Conservation (phyloP, 352 stramenopile species). For the Phytophthora agathidicida region DNA sequence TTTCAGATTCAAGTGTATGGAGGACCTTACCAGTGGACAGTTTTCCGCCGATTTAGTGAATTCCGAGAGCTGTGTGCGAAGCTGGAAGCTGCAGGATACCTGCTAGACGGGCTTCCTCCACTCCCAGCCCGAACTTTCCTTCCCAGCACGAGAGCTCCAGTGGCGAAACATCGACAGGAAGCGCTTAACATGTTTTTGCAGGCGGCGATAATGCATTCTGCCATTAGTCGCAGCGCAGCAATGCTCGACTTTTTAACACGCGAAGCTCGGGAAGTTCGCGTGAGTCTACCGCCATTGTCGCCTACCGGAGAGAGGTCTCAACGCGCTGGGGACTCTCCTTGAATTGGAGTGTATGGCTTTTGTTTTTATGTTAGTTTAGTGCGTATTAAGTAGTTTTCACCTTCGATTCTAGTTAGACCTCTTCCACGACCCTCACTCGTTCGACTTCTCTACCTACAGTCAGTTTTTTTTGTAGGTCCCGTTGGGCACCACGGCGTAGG, state of each 20-base stretch:
- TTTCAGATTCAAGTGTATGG: conserved; percentile 87
- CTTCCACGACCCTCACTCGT: too few species aligned
- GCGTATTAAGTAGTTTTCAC: too few species aligned
- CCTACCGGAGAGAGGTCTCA: conserved; percentile 53
- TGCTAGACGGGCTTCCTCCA: conserved; percentile 62
- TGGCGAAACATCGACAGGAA: conserved; percentile 80
- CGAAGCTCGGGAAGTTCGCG: conserved; percentile 75
- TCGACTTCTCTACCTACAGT: too few species aligned
- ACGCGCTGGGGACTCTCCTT: conserved; percentile 50
- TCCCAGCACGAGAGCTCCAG: conserved; percentile 64
- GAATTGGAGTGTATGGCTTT: conserved; percentile 1
- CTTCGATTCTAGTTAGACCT: too few species aligned
- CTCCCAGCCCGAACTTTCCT: conserved; percentile 78
- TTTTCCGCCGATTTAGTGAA: conserved; percentile 87
- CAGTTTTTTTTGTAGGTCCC: too few species aligned
- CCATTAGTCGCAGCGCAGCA: conserved; percentile 64
- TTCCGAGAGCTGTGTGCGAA: conserved; percentile 65
- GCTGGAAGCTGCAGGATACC: conserved; percentile 53
- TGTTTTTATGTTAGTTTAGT: conserved; percentile 21
- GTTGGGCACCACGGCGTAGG: too few species aligned
- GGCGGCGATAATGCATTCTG: conserved; percentile 84
- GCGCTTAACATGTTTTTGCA: conserved; percentile 81
- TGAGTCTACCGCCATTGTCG: conserved; percentile 83
- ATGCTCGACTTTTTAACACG: conserved; percentile 84
- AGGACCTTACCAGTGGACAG: conserved; percentile 85